Percentiles rank a stretch among this genome's conserved stretches.
Evolutionary conservation across 768 basidiomycete genomes (phyloP).

Genomic region (Russula earlei): DNA sequence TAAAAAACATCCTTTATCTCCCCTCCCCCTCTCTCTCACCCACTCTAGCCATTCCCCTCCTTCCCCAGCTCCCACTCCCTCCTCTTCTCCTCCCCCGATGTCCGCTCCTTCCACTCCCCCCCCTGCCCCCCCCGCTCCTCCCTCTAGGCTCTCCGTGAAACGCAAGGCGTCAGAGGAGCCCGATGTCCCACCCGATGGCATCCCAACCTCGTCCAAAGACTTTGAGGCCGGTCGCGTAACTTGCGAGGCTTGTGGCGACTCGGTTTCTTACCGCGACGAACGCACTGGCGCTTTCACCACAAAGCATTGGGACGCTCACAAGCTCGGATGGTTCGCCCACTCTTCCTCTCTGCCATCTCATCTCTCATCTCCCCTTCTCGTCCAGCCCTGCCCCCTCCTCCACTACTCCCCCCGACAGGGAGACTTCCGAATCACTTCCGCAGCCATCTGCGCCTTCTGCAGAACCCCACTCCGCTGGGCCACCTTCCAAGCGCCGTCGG

Average conservation of each 20-base stretch:
- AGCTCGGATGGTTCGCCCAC: slow-evolving; percentile 39
- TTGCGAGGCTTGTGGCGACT: slow-evolving; percentile 53
- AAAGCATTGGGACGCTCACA: slow-evolving; percentile 61
- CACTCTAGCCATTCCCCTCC: background rate
- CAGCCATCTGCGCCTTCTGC: background rate
- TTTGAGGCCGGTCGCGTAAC: slow-evolving; percentile 58
- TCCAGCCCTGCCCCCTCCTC: slow-evolving; percentile 4
- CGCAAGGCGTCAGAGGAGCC: slow-evolving; percentile 7
- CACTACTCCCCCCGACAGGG: background rate
- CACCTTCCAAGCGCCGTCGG: slow-evolving; percentile 46
- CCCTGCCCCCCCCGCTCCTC: background rate
- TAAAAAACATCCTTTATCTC: background rate
- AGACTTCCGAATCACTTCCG: background rate
- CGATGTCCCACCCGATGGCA: background rate
- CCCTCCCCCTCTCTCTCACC: background rate
- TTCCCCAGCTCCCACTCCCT: background rate
- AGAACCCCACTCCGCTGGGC: slow-evolving; percentile 2
- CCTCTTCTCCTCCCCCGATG: slow-evolving; percentile 5
- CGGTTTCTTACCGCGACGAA: slow-evolving; percentile 61
- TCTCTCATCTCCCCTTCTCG: background rate
- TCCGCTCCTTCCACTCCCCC: background rate
- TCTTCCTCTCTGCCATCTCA: background rate
- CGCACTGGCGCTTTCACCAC: slow-evolving; percentile 52
- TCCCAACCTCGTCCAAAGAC: slow-evolving; percentile 29
- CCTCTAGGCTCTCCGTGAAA: slow-evolving; percentile 2